These are phyloP conservation scores for Geranomyces michiganensis DNA, from an alignment of 192 early-diverging fungal species.

Conservation along the genomic window DNA sequence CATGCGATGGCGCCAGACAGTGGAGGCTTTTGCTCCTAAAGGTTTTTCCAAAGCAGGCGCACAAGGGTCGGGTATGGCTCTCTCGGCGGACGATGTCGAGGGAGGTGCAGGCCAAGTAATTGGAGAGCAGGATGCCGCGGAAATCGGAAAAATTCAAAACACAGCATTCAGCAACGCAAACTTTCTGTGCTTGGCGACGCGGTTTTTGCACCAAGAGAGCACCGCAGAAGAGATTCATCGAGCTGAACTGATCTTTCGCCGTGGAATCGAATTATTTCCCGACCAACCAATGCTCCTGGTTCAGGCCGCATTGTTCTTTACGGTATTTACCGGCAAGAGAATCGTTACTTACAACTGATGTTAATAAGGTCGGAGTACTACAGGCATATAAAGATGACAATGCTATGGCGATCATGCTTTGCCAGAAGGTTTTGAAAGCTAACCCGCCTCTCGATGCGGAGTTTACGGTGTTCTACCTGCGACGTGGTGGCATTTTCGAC, in stretches of 20 bases:
- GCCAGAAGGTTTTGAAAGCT: conserved; percentile 20
- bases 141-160: neutral
- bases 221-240: conserved; percentile 18
- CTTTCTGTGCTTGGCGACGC: neutral
- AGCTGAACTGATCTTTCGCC: conserved; percentile 19
- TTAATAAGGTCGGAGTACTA: too few species aligned
- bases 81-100: neutral
- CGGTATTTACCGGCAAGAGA: conserved; percentile 10
- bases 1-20: conserved; percentile 1
- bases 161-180: neutral
- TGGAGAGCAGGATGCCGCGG: neutral
- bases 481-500: conserved; percentile 22
- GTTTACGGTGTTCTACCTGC: conserved; percentile 33
- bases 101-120: too few species aligned
- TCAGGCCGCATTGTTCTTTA: conserved; percentile 23
- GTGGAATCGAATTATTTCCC: conserved; percentile 26
- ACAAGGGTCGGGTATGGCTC: neutral
- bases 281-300: conserved; percentile 2
- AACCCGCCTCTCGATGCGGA: conserved; percentile 16
- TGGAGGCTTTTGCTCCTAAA: neutral
- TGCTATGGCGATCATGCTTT: conserved; percentile 33
- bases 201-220: conserved; percentile 4
- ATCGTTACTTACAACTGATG: neutral
- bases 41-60: too few species aligned
- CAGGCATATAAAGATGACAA: conserved; percentile 22